Percentiles rank a stretch among this genome's conserved stretches.
phyloP scores from a whole-genome alignment of 2,329 filamentous ascomycete genomes.

The Calonectria ilicicola region DNA sequence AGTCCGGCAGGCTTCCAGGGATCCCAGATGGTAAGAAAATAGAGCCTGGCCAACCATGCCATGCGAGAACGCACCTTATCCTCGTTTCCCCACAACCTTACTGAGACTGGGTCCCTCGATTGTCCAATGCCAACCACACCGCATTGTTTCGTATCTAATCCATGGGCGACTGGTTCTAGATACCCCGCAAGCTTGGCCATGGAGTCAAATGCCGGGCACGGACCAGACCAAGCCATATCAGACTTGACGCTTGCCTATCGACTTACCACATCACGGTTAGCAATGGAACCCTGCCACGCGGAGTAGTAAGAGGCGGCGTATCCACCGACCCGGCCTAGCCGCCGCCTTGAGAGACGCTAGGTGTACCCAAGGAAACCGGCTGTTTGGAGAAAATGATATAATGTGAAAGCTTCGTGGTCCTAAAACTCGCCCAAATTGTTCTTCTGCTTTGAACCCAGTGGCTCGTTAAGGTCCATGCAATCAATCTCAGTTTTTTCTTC shows the following conservation, averaged over 20 bases:
- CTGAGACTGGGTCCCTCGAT: neutral
- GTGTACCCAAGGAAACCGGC: neutral
- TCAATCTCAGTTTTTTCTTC: neutral
- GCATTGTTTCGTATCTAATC: neutral
- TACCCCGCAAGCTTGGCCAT: conserved; percentile 5
- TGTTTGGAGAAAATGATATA: neutral
- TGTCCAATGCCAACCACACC: neutral
- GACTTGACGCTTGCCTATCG: conserved; percentile 16
- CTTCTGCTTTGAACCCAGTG: neutral
- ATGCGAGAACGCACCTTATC: neutral
- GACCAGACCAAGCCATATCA: neutral
- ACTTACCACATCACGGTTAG: conserved; percentile 15
- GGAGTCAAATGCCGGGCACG: neutral
- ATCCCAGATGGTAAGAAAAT: neutral
- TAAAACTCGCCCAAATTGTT: neutral
- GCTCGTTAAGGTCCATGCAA: neutral
- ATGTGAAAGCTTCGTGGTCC: neutral
- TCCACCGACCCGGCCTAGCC: neutral
- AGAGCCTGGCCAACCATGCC: neutral
- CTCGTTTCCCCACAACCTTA: neutral
- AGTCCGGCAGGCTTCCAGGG: neutral
- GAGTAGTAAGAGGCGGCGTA: neutral
- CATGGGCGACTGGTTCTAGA: neutral
- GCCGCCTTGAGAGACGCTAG: neutral
- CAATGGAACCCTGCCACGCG: conserved; percentile 2